A percentile compares a stretch with the other conserved stretches of the same genome.
Conservation (phyloP, 2,329 filamentous ascomycete species). For the Allantophomopsis lycopodina region DNA sequence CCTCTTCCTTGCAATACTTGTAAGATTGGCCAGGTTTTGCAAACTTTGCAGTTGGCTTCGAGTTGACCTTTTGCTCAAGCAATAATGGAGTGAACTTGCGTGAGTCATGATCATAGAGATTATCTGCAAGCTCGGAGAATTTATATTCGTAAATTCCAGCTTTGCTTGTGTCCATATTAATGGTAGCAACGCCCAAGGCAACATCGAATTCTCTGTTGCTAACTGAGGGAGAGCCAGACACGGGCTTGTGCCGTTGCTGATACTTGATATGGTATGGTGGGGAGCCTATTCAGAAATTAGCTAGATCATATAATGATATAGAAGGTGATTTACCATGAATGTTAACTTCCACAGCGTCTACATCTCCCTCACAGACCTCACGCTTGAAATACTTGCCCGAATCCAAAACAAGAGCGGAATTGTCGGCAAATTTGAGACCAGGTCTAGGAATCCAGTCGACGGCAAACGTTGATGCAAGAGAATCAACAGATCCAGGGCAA, state of each 20-base stretch:
- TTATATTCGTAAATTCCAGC: conserved; percentile 77
- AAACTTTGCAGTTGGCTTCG: conserved; percentile 72
- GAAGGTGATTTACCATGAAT: conserved; percentile 48
- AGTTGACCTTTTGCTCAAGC: conserved; percentile 72
- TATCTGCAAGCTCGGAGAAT: conserved; percentile 72
- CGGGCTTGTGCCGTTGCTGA: conserved; percentile 59
- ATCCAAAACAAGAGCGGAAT: conserved; percentile 42
- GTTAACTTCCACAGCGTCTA: conserved; percentile 73
- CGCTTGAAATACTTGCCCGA: conserved; percentile 52
- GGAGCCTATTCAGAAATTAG: conserved; percentile 33
- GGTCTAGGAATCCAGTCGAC: conserved; percentile 81
- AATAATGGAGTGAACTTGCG: conserved; percentile 50
- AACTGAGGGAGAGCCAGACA: conserved; percentile 48
- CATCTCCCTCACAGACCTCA: conserved; percentile 86
- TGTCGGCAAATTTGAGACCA: conserved; percentile 50
- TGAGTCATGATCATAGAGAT: conserved; percentile 66
- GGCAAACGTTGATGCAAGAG: conserved; percentile 58
- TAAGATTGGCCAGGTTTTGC: conserved; percentile 81
- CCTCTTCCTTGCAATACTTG: conserved; percentile 84
- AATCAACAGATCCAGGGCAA: conserved; percentile 72
- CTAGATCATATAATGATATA: neutral
- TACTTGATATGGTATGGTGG: conserved; percentile 78
- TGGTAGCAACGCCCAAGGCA: conserved; percentile 59
- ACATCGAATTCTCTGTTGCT: conserved; percentile 64
- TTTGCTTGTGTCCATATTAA: conserved; percentile 76